These are phyloP conservation scores for Ascochyta fabae DNA, from an alignment of 2,329 filamentous ascomycete species.

Conservation along the genomic window DNA sequence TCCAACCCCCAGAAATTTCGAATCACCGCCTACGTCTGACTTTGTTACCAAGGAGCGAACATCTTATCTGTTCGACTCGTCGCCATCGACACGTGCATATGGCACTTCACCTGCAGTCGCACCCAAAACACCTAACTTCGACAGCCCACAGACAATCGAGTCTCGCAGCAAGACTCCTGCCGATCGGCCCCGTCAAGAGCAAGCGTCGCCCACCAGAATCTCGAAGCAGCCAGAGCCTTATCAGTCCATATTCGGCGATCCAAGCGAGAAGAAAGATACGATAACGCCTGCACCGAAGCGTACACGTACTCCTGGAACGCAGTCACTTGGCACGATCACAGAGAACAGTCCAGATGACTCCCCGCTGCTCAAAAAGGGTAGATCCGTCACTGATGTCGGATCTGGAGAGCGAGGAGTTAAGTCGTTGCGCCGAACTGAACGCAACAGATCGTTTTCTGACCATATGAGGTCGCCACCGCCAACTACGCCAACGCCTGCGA, in stretches of 20 bases:
- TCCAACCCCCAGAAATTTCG: slow-evolving; percentile 16
- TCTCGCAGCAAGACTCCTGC: slow-evolving; percentile 20
- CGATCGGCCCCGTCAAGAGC: slow-evolving; percentile 15
- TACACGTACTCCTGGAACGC: slow-evolving; percentile 36
- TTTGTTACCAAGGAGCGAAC: slow-evolving; percentile 46
- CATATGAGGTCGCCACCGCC: slow-evolving; percentile 42
- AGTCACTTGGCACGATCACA: slow-evolving; percentile 58
- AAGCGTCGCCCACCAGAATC: slow-evolving; percentile 17
- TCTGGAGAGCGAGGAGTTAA: slow-evolving; percentile 53
- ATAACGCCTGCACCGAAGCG: slow-evolving; percentile 38
- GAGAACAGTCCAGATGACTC: slow-evolving; percentile 57
- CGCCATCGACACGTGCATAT: slow-evolving; percentile 45
- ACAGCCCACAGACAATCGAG: slow-evolving; percentile 13
- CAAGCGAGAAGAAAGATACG: slow-evolving; percentile 33
- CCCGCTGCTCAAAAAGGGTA: slow-evolving; percentile 51
- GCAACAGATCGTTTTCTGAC: slow-evolving; percentile 45
- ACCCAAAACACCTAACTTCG: slow-evolving; percentile 28
- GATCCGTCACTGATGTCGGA: slow-evolving; percentile 51
- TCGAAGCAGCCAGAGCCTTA: slow-evolving; percentile 31
- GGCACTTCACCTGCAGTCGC: slow-evolving; percentile 34
- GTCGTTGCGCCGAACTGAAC: slow-evolving; percentile 42
- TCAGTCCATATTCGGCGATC: slow-evolving; percentile 45
- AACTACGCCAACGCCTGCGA: slow-evolving; percentile 38
- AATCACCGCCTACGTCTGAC: slow-evolving; percentile 39
- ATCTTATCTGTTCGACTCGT: slow-evolving; percentile 47